A percentile compares a stretch with the other conserved stretches of the same genome.
These are phyloP conservation scores for Misopates orontium DNA, from an alignment of 257 asterid species.

Conservation along the genomic window DNA sequence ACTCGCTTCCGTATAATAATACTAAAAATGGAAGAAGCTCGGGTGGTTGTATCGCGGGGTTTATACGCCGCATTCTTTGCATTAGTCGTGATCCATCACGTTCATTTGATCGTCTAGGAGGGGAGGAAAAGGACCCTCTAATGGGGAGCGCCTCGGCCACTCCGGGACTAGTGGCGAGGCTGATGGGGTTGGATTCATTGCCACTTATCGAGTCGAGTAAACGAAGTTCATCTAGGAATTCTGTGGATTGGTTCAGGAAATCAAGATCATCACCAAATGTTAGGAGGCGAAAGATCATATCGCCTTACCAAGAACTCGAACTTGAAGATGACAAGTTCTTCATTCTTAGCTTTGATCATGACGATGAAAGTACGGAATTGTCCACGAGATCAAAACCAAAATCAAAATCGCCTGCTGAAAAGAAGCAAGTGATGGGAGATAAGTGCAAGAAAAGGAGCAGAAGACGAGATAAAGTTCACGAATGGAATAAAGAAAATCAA, in stretches of 20 bases:
- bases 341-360: slow-evolving; percentile 63
- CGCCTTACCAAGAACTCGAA: slow-evolving; percentile 47
- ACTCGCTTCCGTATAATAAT: too few species aligned
- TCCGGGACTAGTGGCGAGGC: slow-evolving; percentile 59
- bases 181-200: slow-evolving; percentile 67
- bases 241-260: slow-evolving; percentile 32
- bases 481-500: slow-evolving; percentile 41
- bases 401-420: not conserved
- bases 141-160: slow-evolving; percentile 7
- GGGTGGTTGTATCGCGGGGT: slow-evolving; percentile 47
- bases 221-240: slow-evolving; percentile 35
- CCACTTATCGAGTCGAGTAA: slow-evolving; percentile 32
- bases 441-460: slow-evolving; percentile 26
- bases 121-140: slow-evolving; percentile 12
- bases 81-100: slow-evolving; percentile 37
- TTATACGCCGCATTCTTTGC: slow-evolving; percentile 67
- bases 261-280: slow-evolving; percentile 26
- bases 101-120: slow-evolving; percentile 31
- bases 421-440: slow-evolving; percentile 18
- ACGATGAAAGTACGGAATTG: not conserved
- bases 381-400: slow-evolving; percentile 21
- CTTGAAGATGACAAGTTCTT: slow-evolving; percentile 66
- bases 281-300: slow-evolving; percentile 31
- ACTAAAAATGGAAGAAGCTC: slow-evolving; percentile 15
- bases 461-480: slow-evolving; percentile 30